These are phyloP conservation scores for Ephemerocybe angulata DNA, from an alignment of 768 basidiomycete genomes.

Conservation along the genomic window DNA sequence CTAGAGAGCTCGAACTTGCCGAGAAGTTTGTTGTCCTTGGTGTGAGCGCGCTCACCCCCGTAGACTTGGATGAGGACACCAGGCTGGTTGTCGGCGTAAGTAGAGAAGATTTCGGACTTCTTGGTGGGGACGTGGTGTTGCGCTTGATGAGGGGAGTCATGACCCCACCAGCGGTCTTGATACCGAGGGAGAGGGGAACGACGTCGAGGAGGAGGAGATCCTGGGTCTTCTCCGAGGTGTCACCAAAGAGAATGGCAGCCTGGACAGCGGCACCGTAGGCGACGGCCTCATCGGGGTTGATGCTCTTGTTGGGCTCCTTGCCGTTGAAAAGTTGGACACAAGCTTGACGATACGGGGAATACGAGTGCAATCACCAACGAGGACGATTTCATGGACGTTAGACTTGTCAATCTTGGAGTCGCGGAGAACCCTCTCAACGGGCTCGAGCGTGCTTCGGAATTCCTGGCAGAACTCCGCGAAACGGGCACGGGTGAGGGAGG, in stretches of 20 bases:
- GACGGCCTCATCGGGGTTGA: slow-evolving; percentile 99
- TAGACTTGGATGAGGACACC: slow-evolving; percentile 91
- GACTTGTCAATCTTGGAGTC: slow-evolving; percentile 98
- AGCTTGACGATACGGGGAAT: slow-evolving; percentile 97
- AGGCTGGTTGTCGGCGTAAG: slow-evolving; percentile 98
- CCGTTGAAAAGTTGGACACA: slow-evolving; percentile 98
- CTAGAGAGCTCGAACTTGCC: slow-evolving; percentile 85
- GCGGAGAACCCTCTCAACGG: slow-evolving; percentile 96
- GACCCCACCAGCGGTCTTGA: slow-evolving; percentile 98
- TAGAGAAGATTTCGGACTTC: slow-evolving; percentile 98
- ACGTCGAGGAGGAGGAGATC: too few relatives aligned
- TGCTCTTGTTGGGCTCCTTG: slow-evolving; percentile 98
- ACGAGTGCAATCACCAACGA: slow-evolving; percentile 98
- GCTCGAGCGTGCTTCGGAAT: slow-evolving; percentile 91
- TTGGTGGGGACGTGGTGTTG: slow-evolving; percentile 97
- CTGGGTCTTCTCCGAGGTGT: slow-evolving; percentile 98
- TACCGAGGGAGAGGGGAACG: slow-evolving; percentile 79
- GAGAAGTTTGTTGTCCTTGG: slow-evolving; percentile 97
- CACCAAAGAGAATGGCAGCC: slow-evolving; percentile 95
- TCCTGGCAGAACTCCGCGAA: slow-evolving; percentile 96
- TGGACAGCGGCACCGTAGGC: too few relatives aligned
- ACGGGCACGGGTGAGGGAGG: slow-evolving; percentile 94
- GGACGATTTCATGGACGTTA: slow-evolving; percentile 93
- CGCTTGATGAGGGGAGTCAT: slow-evolving; percentile 98
- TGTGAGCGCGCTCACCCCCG: slow-evolving; percentile 97